A percentile compares a stretch with the other conserved stretches of the same genome.
These are phyloP conservation scores for Phytophthora megakarya DNA, from an alignment of 352 stramenopile species.

Conservation along the genomic window DNA sequence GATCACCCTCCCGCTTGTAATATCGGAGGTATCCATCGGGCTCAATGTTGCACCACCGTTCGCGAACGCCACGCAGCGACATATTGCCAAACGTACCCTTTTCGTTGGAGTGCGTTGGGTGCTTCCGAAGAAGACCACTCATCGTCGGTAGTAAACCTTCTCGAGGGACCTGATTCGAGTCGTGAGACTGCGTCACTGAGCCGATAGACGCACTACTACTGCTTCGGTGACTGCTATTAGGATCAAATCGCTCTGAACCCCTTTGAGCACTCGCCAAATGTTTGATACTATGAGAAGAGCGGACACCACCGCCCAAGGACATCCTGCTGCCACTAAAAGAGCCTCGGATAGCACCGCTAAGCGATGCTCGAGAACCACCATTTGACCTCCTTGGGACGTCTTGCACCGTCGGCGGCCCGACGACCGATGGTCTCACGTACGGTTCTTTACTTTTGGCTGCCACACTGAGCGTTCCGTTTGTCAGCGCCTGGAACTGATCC, in stretches of 20 bases:
- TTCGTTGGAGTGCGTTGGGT: constrained; percentile 81
- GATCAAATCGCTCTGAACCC: constrained; percentile 43
- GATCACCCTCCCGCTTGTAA: constrained; percentile 84
- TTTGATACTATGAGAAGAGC: constrained; percentile 15
- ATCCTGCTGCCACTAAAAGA: constrained; percentile 28
- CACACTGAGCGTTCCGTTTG: constrained; percentile 42
- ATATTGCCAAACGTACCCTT: constrained; percentile 81
- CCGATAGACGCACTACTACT: constrained; percentile 63
- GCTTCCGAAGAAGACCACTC: constrained; percentile 70
- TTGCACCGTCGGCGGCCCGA: constrained; percentile 26
- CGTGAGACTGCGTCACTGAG: constrained; percentile 52
- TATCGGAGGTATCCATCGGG: constrained; percentile 66
- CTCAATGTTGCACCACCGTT: constrained; percentile 79
- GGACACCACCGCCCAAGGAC: constrained; percentile 20
- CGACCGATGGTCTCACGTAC: constrained; percentile 43
- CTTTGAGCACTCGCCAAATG: constrained; percentile 17
- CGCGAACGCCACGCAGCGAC: constrained; percentile 71
- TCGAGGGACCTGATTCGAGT: constrained; percentile 49
- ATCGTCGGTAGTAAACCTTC: constrained; percentile 45
- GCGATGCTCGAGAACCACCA: constrained; percentile 40
- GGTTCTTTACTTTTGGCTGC: constrained; percentile 28
- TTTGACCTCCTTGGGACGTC: constrained; percentile 31
- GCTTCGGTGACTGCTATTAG: constrained; percentile 37
- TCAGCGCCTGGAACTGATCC: constrained; percentile 52
- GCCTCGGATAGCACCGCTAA: constrained; percentile 30